Evolutionary conservation across 2,329 filamentous ascomycete species (phyloP), one percentile per base, ranked within the genome.

Genomic region (Fusarium setosum): DNA sequence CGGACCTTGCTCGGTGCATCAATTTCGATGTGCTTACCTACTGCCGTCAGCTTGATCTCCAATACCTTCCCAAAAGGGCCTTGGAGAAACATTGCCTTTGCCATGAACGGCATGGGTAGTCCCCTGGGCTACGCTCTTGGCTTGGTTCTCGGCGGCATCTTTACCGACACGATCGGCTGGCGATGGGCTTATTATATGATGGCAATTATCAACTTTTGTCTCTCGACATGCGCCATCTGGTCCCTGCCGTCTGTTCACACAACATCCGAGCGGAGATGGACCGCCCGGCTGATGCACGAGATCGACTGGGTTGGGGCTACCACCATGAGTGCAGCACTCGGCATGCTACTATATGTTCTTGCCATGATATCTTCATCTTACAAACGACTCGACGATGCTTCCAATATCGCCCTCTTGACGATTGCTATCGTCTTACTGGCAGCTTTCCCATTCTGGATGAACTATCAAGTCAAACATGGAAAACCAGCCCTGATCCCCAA

Each of bases 401-500:
- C 72, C 3, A 85, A 79, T 31, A 80, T 87, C 15, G 76, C 74
- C 0, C 70, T 86, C 2, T 73, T 89, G 1, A 70, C 75, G 1
- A 45, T 83, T 1, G 80, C 82, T 0, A 59, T 84, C 2, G 61
- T 77, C 1, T 61, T 83, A 4, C 72, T 88, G 1, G 80, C 80
- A 0, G 71, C 73, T 0, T 90, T 90, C 59, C 79, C 84, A 1
- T 70, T 82, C 18, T 90, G 87, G 87, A 83, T 87, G 57, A 74
- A 79, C 3, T 76, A 78, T 3, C 87, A 86, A 51, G 82, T 83
- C 24, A 79, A 74, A 7, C 72, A 75, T 1, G 75, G 77, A 3
- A 78, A 79, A 7, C 83, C 87, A 13, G 86, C 86, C 0, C 71
- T 90, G 4, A 88, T 90, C 5, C 87, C 88, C 0, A 90, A 90